Evolutionary conservation across 305 asterid species (phyloP), one percentile per base, ranked within the genome.

Genomic region (Fraxinus angustifolia): DNA sequence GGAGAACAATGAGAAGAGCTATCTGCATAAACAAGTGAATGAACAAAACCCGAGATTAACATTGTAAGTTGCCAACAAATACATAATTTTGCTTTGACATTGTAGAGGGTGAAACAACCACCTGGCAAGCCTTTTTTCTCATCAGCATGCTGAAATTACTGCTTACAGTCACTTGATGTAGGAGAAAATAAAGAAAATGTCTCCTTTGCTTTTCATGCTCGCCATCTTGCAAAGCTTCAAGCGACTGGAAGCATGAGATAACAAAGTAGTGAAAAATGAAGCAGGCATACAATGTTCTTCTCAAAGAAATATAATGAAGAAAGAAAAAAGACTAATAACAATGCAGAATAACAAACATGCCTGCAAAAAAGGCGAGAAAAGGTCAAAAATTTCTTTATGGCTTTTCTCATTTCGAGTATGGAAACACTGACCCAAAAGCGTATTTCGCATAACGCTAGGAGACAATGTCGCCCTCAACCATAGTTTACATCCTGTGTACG

Each of bases 301-400:
- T 72, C 79, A 50, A 78, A 72, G 70, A 73, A 45, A 30, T 45
- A 50, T 11, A 67, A 84, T 58, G 67, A 34, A 35, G 23, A 79
- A 82, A 67, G 31, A 81, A 53, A 40, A 35, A 26, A 77, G 23
- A 74, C 78, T 56, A 84, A 75, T 38, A 2, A 80, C 48, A 62
- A 81, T 33, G 76, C 30, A 81, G 42, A 82, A 53, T 48, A 74
- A 81, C 42, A 85, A 80, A 88, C 91, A 80, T 92, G 87, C 99
- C 99, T 93, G 98, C 86, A 96, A 90, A 86, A 96, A 92, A 34
- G 99, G 99, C 86, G 85, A 89, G 92, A 96, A 94, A 85, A 96
- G 99, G 92, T 96, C 99, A 88, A 96, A 96, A 80, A 96, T 96
- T 82, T 96, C 99, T 90, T 96, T 96, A 84, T 96, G 99, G 89